Base-by-base conservation (phyloP, 345 rosid genomes). In the Ricinus communis region DNA sequence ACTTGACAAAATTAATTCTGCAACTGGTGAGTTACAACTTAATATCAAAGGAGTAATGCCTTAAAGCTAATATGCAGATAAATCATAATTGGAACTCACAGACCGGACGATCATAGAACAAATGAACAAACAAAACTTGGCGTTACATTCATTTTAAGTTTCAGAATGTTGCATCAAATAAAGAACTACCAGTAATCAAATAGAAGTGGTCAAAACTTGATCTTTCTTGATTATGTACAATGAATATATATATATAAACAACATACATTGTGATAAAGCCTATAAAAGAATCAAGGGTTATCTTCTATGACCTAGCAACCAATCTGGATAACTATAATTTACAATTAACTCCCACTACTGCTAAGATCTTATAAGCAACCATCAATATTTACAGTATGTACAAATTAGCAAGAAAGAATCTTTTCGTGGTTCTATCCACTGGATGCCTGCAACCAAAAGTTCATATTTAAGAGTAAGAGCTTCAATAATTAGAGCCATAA, bases 351-450 rank as follows among this genome's bases (percentile, higher is more conserved):
- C 14, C 30, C 22, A 24, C n/a, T 64, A 75, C 22, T 66, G 67
- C n/a, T n/a, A 55, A 54, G 50, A 68, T 45, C 52, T 53, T 58
- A 36, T 25, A n/a, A 31, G 25, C 46, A 55, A 36, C 78, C 56
- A 54, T 12, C 46, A 30, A 25, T 59, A 74, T 72, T 71, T 70
- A 80, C 83, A 55, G 66, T 64, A 72, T 75, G 65, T 75, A 84
- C 82, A 83, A 79, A 78, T 73, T 71, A 69, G 66, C 73, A 71
- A 14, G 65, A 83, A 84, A 85, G 79, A 80, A 82, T 72, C 45
- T 57, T 38, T 16, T 68, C 27, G 57, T 28, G 69, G 68, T 54
- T 57, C 43, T 16, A 25, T 56, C 43, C 54, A 4, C 81, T 62
- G 76, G 71, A 71, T 76, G 70, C 72, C 84, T 81, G 76, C 81